Evolutionary conservation across 23 red algal species (phyloP).

Genomic region (Pyropia haitanensis): DNA sequence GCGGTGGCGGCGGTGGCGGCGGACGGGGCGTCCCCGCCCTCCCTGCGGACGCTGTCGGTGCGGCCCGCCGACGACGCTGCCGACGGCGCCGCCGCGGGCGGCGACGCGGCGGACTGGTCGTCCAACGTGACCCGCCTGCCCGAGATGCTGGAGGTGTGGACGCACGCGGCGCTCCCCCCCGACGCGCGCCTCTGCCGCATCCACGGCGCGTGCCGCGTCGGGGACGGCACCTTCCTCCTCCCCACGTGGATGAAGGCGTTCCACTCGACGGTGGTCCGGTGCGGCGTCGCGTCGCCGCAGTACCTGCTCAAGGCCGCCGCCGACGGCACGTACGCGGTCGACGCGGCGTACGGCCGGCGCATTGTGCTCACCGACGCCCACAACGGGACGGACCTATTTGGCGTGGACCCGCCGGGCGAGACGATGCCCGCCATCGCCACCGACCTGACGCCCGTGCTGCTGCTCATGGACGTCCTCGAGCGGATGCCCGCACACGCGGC

Average conservation of each 20-base stretch:
- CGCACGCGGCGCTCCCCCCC: conserved; percentile 2
- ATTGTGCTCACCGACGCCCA: conserved; percentile 29
- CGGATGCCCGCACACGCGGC: conserved; percentile 4
- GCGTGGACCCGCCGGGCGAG: conserved; percentile 19
- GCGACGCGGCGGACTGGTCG: too few relatives aligned
- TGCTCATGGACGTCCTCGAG: conserved; percentile 32
- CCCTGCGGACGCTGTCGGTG: too few relatives aligned
- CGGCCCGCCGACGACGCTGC: too few relatives aligned
- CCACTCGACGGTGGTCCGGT: background rate
- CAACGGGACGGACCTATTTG: conserved; percentile 33
- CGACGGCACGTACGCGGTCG: background rate
- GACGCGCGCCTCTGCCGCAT: conserved; percentile 31
- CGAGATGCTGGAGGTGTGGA: background rate
- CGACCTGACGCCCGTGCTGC: conserved; percentile 30
- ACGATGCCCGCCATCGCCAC: conserved; percentile 15
- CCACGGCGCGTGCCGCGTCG: conserved; percentile 31
- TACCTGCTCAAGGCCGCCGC: conserved; percentile 2
- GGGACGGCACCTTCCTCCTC: conserved; percentile 37
- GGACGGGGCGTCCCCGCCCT: too few relatives aligned
- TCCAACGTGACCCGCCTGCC: too few relatives aligned
- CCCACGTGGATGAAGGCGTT: conserved; percentile 48
- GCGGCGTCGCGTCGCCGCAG: background rate
- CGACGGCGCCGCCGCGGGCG: too few relatives aligned
- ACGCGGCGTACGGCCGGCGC: background rate
- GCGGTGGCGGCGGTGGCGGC: too few relatives aligned